Evolutionary conservation across 306 rosid species (phyloP), one percentile per base, ranked within the genome.

Genomic region (Begonia masoniana): DNA sequence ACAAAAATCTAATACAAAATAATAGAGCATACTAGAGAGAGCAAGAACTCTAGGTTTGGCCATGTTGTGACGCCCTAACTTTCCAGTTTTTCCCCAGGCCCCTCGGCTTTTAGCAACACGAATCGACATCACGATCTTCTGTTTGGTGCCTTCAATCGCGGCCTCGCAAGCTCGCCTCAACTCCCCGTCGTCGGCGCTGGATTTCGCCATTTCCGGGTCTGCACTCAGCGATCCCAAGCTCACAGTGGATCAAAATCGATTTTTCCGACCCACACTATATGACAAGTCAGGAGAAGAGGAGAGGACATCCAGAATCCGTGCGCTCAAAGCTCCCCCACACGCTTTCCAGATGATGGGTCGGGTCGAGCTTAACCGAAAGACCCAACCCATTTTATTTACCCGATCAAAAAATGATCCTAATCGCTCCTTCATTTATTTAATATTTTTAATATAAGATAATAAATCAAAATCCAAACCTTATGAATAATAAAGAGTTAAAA

Each of bases 31-130:
- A 91, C 99, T 76, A 50, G 86, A 91, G 55, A 91, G 70, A 63
- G 88, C 99, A 49, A 91, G 86, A 74, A 91, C 88, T 86, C 96
- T 83, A 67, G 99, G 92, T 64, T 91, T 86, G 10, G 96, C 99
- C 99, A 91, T 91, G 39, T 31, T 31, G 68, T 91, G 91, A 23
- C 95, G 96, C 43, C 88, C 85, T 14, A 81, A 65, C 78, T 71
- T 91, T 71, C 82, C 72, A 26, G 88, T 10, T 74, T 86, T 91
- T 10, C 86, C 94, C 92, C 92, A 81, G 45, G 69, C 71, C 46
- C 88, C 93, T 41, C 61, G 76, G 62, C 93, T 85, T 69, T 91
- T 91, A 10, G 78, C 94, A 7, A 78, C 87, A 15, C 96, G 92
- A 47, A 91, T 86, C 53, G 88, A 85, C 66, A 86, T 62, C 42